Base-by-base conservation (phyloP, 164 flowering plant genomes). In the Liriodendron chinense region DNA sequence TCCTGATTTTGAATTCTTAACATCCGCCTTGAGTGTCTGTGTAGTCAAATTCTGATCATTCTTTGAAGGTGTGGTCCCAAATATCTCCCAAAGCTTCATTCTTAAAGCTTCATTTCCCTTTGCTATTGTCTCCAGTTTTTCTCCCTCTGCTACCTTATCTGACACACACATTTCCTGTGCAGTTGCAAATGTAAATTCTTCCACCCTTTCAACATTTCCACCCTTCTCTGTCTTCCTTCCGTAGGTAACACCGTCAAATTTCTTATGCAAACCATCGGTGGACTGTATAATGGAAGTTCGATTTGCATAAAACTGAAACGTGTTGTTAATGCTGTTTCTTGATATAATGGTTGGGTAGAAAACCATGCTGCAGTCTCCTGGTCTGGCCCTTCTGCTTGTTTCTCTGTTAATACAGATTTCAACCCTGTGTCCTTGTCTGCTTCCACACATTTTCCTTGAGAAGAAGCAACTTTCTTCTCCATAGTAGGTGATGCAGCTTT, bases 71-170 rank as follows among this genome's bases (percentile, higher is more conserved):
- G 81, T 86, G 80, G 79, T 80, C 74, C 88, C 96, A 69, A 90
- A 75, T 78, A 87, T 82, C 74, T 89, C 90, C 87, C 84, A 81
- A 9, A 92, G 90, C 82, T 90, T 94, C 89, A 84, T 81, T 82
- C 80, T 90, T 85, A 94, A 81, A 74, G 86, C 71, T 73, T 85
- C 92, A 47, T 78, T 85, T 77, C 84, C 80, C 72, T 70, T 76
- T 72, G 77, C 86, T 78, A 76, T 26, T 69, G 80, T 73, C 62
- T 78, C 76, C 18, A 78, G 20, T 75, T 81, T 79, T 50, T 69
- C 83, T 69, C 70, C 80, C 28, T 67, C 70, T 18, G 48, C 70
- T 14, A 47, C 75, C 77, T 77, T 70, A 77, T 80, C 82, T 3
- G 78, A 72, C 28, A 24, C 65, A 25, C 23, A 48, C 73, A 77